These are phyloP conservation scores for Trametes sp. DNA, from an alignment of 1,284 basidiomycete genomes.

Conservation along the genomic window DNA sequence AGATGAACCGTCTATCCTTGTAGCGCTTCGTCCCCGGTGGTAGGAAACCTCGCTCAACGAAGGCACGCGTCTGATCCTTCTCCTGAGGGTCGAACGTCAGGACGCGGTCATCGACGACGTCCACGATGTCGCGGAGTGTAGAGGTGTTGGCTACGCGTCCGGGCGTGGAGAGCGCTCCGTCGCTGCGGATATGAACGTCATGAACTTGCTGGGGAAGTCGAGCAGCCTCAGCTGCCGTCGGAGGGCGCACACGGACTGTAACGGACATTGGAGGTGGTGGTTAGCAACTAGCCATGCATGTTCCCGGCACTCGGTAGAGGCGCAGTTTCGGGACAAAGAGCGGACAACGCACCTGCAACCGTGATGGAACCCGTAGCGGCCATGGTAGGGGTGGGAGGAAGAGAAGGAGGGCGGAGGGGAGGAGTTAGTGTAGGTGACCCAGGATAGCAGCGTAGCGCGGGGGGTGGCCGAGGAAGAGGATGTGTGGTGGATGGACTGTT, in stretches of 20 bases:
- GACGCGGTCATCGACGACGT: constrained; percentile 85
- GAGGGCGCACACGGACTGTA: constrained; percentile 90
- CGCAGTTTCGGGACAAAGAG: constrained; percentile 22
- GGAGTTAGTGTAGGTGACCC: constrained; percentile 22
- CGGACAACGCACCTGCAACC: constrained; percentile 70
- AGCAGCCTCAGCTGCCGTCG: constrained; percentile 82
- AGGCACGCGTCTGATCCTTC: constrained; percentile 76
- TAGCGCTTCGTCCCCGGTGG: constrained; percentile 89
- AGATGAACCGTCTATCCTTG: constrained; percentile 95
- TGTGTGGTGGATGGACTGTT: constrained; percentile 24
- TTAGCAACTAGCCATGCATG: constrained; percentile 7
- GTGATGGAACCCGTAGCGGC: constrained; percentile 86
- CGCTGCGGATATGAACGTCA: constrained; percentile 77
- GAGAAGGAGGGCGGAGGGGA: constrained; percentile 13
- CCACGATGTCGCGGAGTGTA: constrained; percentile 75
- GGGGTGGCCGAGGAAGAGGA: constrained; percentile 19
- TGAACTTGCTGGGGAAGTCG: constrained; percentile 78
- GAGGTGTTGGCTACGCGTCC: constrained; percentile 59
- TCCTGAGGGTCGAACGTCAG: constrained; percentile 97
- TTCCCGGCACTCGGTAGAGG: constrained; percentile 2
- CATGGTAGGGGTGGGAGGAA: constrained; percentile 53
- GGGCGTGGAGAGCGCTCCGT: constrained; percentile 81
- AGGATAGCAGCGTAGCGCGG: constrained; percentile 13
- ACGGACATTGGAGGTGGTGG: too few species aligned
- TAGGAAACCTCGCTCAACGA: constrained; percentile 81